Conservation (phyloP, 2,329 filamentous ascomycete genomes). For the Bimuria novae-zelandiae region DNA sequence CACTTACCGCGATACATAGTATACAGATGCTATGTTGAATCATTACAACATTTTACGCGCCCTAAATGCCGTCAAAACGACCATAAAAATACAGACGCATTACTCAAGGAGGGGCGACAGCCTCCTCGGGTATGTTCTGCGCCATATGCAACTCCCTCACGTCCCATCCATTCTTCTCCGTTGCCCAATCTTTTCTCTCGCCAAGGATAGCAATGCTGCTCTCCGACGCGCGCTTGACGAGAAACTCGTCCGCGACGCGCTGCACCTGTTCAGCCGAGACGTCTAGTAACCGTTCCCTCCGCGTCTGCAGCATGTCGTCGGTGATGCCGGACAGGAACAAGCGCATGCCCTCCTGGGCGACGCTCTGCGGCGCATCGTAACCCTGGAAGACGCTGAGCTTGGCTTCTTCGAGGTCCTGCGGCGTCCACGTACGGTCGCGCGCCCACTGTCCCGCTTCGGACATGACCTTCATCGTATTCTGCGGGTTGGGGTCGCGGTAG, state of each 20-base stretch:
- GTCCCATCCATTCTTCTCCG: constrained; percentile 68
- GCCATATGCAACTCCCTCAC: constrained; percentile 72
- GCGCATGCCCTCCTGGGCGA: constrained; percentile 85
- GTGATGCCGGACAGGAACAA: constrained; percentile 84
- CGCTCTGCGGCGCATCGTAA: constrained; percentile 84
- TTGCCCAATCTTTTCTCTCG: constrained; percentile 77
- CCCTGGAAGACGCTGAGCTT: constrained; percentile 94
- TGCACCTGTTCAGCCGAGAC: constrained; percentile 81
- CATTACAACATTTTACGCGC: constrained; percentile 21
- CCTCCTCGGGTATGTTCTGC: constrained; percentile 27
- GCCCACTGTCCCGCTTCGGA: constrained; percentile 81
- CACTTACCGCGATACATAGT: constrained; percentile 14
- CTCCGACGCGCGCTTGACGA: constrained; percentile 69
- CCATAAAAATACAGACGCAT: too few relatives aligned
- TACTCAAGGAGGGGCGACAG: constrained; percentile 17
- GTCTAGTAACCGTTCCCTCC: constrained; percentile 83
- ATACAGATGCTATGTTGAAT: constrained; percentile 23
- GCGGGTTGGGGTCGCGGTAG: constrained; percentile 93
- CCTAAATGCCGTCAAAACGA: neutral
- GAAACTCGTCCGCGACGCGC: constrained; percentile 78
- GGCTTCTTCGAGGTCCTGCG: constrained; percentile 88
- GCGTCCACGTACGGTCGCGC: constrained; percentile 77
- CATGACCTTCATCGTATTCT: constrained; percentile 87
- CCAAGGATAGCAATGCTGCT: constrained; percentile 77
- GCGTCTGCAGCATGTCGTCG: constrained; percentile 84